A percentile compares a stretch with the other conserved stretches of the same genome.
Conservation (phyloP, 768 basidiomycete species). For the Trametes villosa region DNA sequence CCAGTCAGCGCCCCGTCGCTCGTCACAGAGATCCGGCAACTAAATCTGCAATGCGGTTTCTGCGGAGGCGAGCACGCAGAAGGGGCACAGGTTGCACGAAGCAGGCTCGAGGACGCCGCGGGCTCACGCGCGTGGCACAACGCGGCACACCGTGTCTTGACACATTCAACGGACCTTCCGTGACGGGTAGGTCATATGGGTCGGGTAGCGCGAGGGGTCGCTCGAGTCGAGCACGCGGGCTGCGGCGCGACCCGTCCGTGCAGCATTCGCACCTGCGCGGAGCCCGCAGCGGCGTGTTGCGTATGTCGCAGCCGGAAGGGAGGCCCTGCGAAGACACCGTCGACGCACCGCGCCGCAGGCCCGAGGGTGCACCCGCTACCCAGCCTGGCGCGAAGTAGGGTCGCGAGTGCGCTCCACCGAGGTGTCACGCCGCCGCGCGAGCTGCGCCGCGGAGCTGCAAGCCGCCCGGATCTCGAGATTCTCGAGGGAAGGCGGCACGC, state of each 20-base stretch:
- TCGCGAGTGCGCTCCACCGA: background rate
- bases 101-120: background rate
- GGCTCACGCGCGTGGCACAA: background rate
- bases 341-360: background rate
- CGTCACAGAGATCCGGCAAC: background rate
- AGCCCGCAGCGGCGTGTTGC: background rate
- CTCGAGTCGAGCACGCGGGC: no score
- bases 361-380: background rate
- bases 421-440: background rate
- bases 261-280: background rate
- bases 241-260: no score
- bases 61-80: background rate
- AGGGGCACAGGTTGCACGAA: background rate
- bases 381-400: no score
- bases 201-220: no score
- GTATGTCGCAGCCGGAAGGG: background rate
- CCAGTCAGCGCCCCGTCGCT: no score
- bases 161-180: no score
- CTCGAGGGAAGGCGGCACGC: background rate
- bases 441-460: constrained; percentile 6
- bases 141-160: no score
- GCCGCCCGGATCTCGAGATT: constrained; percentile 14
- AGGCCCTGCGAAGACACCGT: background rate
- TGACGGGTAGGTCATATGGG: no score
- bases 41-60: background rate